These are phyloP conservation scores for Sordariomycetes sp. DNA, from an alignment of 2,329 filamentous ascomycete species.

Conservation along the genomic window DNA sequence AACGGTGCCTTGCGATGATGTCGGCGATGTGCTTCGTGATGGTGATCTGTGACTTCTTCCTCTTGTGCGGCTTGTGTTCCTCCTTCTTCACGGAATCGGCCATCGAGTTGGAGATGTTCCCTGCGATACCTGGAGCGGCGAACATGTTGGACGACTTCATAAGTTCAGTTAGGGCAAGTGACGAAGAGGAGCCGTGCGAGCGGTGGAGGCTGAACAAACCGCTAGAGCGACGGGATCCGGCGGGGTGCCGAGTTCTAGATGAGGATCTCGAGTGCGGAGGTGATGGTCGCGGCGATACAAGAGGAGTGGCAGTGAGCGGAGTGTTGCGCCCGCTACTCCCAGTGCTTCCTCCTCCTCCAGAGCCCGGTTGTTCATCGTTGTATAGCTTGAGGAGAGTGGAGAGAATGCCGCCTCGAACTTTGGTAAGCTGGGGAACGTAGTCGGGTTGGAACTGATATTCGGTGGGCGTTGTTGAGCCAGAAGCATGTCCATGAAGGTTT, in stretches of 20 bases:
- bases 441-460: conserved; percentile 39
- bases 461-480: conserved; percentile 26
- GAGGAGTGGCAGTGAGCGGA: conserved; percentile 26
- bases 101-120: conserved; percentile 32
- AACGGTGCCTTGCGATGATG: conserved; percentile 71
- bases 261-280: conserved; percentile 28
- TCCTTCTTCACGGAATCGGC: conserved; percentile 32
- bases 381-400: conserved; percentile 65
- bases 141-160: conserved; percentile 46
- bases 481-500: conserved; percentile 13
- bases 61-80: conserved; percentile 19
- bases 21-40: conserved; percentile 53
- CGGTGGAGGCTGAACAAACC: conserved; percentile 31
- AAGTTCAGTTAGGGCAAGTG: conserved; percentile 38
- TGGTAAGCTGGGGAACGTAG: conserved; percentile 57
- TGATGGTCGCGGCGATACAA: conserved; percentile 30
- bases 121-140: conserved; percentile 35
- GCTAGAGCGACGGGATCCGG: conserved; percentile 23
- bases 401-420: conserved; percentile 66
- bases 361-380: conserved; percentile 29
- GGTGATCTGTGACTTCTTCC: conserved; percentile 27
- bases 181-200: conserved; percentile 30
- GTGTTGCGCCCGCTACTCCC: conserved; percentile 31
- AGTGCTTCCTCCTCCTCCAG: conserved; percentile 15
- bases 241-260: conserved; percentile 23